Conservation (phyloP, 2,329 filamentous ascomycete genomes). For the Colletotrichum zoysiae region DNA sequence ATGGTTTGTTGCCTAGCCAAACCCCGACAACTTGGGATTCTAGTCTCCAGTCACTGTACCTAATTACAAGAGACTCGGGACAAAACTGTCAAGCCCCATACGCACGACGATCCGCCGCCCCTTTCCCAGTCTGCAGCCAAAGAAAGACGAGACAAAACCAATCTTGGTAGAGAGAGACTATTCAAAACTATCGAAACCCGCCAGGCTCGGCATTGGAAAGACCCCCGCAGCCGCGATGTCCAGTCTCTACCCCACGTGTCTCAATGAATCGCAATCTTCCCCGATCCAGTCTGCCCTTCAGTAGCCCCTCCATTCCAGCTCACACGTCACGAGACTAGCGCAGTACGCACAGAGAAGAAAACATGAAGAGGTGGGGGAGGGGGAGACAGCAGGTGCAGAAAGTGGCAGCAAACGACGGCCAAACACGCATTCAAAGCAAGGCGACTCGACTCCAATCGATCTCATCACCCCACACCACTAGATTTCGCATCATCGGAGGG, state of each 20-base stretch:
- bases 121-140: background rate
- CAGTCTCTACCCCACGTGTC: conserved; percentile 23
- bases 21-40: conserved; percentile 4
- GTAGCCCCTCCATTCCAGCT: background rate
- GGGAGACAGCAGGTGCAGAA: background rate
- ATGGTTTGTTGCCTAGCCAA: background rate
- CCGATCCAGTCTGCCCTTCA: background rate
- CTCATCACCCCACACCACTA: conserved; percentile 14
- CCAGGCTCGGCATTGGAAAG: conserved; percentile 8
- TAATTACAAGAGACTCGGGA: background rate
- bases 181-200: conserved; percentile 29
- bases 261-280: background rate
- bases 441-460: conserved; percentile 13
- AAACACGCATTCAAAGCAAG: conserved; percentile 5
- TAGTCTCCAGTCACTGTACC: background rate
- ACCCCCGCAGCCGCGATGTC: conserved; percentile 1
- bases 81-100: background rate
- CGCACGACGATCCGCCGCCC: background rate
- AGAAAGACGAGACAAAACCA: background rate
- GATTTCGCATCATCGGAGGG: background rate
- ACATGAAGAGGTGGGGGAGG: background rate
- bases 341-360: background rate
- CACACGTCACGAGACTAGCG: background rate
- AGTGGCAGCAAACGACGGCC: background rate
- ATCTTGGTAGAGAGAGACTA: background rate